Evolutionary conservation across 441 rosid species (phyloP), one percentile per base, ranked within the genome.

Genomic region (Melastoma candidum): DNA sequence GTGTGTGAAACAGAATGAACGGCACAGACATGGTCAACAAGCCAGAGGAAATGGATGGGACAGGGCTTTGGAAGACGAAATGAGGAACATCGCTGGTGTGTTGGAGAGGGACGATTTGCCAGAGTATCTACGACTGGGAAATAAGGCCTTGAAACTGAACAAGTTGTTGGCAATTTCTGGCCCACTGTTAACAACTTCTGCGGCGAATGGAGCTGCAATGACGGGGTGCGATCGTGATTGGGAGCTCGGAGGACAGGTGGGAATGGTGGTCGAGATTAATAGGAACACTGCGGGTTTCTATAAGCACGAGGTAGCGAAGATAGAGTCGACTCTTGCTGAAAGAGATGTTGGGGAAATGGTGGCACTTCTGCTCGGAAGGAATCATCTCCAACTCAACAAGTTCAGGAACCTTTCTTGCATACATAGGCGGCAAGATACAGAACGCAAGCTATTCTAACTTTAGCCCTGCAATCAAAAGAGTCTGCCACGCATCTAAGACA

Each of bases 251-350:
- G 66, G 61, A 36, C 88, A 86, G 68, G 80, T 86, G 1, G 94
- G 95, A 6, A 90, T 82, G 97, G 84, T 84, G 72, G 66, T 86
- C 45, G 95, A 86, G 73, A 82, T 86, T 89, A 84, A 86, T 47
- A 77, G 90, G 58, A 76, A 76, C 73, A 68, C 76, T 13, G 89
- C 85, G 6, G 96, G 92, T 10, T 76, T 72, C 70, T 77, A 79
- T 57, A 50, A 56, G 10, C 57, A 71, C 2, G 4, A 78, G 68
- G 89, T 76, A 66, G 89, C 75, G 51, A 57, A 84, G 0, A 72
- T 88, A 4, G 74, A 76, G 26, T 66, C 75, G 3, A 62, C 68
- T 1, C 48, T 81, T 0, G 50, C 49, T 6, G 81, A 77, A 59
- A 51, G n/a, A 11, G 79, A 72, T 5, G 41, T 63, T 43, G 76